phyloP scores from a whole-genome alignment of 2,329 filamentous ascomycete genomes.

The Paraphoma chrysanthemicola region DNA sequence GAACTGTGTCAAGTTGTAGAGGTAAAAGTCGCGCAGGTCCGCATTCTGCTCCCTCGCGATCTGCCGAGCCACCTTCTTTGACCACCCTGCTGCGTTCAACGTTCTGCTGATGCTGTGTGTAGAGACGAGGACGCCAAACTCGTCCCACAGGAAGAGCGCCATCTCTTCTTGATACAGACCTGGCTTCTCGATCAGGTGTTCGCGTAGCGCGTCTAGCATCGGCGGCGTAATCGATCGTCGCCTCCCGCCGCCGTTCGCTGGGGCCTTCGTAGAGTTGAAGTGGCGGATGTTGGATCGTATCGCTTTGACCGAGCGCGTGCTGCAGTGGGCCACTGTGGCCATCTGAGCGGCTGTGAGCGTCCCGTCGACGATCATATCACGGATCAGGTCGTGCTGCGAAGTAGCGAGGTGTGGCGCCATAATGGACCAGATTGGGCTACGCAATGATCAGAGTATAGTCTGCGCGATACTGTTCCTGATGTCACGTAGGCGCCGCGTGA shows the following conservation, averaged over 20 bases:
- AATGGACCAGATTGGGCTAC: no score
- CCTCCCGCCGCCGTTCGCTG: constrained; percentile 11
- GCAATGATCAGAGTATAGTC: no score
- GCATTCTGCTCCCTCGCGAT: constrained; percentile 43
- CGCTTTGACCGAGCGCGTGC: constrained; percentile 22
- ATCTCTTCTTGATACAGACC: constrained; percentile 36
- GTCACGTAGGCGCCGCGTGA: no score
- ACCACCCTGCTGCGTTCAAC: constrained; percentile 32
- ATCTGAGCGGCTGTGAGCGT: constrained; percentile 24
- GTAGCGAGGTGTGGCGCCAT: constrained; percentile 18
- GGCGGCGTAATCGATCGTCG: constrained; percentile 28
- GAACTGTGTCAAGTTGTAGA: constrained; percentile 41
- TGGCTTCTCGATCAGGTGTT: constrained; percentile 38
- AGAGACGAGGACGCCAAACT: constrained; percentile 26
- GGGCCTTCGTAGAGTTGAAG: constrained; percentile 10
- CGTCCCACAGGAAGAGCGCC: constrained; percentile 33
- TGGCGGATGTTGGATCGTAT: constrained; percentile 10
- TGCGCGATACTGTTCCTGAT: no score
- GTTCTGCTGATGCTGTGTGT: constrained; percentile 29
- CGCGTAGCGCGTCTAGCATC: constrained; percentile 36
- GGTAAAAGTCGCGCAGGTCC: constrained; percentile 45
- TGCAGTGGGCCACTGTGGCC: constrained; percentile 26
- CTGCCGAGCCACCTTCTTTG: constrained; percentile 38
- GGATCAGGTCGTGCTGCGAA: constrained; percentile 12
- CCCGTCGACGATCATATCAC: constrained; percentile 28